Base-by-base conservation (phyloP, 2,329 filamentous ascomycete genomes). In the Cordyceps cateniannulata region DNA sequence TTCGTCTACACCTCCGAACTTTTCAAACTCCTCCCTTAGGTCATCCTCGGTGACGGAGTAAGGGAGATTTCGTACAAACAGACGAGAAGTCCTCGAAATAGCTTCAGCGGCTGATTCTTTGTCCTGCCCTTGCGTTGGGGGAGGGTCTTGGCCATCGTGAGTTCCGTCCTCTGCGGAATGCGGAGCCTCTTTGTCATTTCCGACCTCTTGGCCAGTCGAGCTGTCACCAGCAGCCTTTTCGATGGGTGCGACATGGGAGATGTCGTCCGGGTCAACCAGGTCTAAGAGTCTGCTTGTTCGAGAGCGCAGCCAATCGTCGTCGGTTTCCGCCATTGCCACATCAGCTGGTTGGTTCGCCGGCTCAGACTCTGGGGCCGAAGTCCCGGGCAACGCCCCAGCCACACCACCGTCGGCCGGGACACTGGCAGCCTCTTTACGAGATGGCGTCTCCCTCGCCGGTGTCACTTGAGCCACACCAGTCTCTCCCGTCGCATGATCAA, bases 261-360 rank as follows among this genome's bases (percentile, higher is more conserved):
- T 66, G 62, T 89, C 84, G 62, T 87, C 87, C 48, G 91, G 88
- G 67, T 96, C 91, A 59, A 93, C 80, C 29, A 98, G 79, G 71
- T 93, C 95, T 55, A 97, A 80, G 53, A 96, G 78, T 68, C 93
- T 85, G 75, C 88, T 97, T 16, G 93, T 98, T 66, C 90, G 86
- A 64, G 90, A 93, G 62, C 93, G 86, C 66, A 97, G 80, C 95
- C 95, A 99, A 73, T 98, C 93, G 63, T 88, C 86, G 75, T 97
- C 92, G 24, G 88, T 87, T 3, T 86, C 79, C 55, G 78, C 77
- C 66, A 70, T 60, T 66, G 68, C 62, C 48, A 42, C 54, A n/a
- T 38, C 54, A 9, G 29, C 53, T 57, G 53, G 16, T 51, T 62
- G 54, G 18, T 67, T 65, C 48, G 69, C 66, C 60, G 66, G 64